Evolutionary conservation across 2,329 filamentous ascomycete genomes (phyloP), one percentile per base, ranked within the genome.

Genomic region (Fusarium tuaranense): DNA sequence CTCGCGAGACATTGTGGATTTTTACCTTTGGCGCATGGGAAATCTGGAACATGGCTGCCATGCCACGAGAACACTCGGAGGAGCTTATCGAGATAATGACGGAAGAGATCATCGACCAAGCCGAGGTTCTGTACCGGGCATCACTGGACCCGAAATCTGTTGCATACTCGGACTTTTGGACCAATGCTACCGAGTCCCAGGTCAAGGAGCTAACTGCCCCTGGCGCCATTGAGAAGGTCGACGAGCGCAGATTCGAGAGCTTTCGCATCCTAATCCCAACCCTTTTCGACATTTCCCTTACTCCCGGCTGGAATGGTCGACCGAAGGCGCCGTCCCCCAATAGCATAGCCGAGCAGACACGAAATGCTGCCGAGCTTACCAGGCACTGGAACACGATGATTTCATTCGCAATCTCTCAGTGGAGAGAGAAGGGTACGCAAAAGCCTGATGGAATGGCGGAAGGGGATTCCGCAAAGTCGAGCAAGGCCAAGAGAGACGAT

Each of bases 1-100:
- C 86, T 7, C 81, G 81, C n/a, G 86, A 89, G 69, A 89, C 88
- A 0, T 74, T 89, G 16, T 89, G 86, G 86, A 80, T 89, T 16
- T 87, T 90, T 64, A 86, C 82, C 12, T 84, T 89, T 64, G 88
- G 88, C n/a, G 85, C 85, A 34, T 89, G 88, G 87, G 88, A 90
- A 67, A 79, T 89, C 60, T 90, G 87, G 87, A 85, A 86, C 13
- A 78, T 89, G 20, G 84, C 88, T 1, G 82, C 87, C 3, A 76
- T 89, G 20, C 87, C 88, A 1, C 79, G 83, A 12, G 76, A 79
- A 10, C 73, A 81, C 1, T 84, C 85, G 12, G 82, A 83, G 36
- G 73, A 78, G 1, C 67, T 84, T 2, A 69, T 88, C 10, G 83
- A 83, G 41, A 73, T 78, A 6, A 80, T 86, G 34, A 77, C 84